Percentiles rank a stretch among this genome's conserved stretches.
phyloP scores from a whole-genome alignment of 1,139 yeast species.

The Geotrichum histeridarum region DNA sequence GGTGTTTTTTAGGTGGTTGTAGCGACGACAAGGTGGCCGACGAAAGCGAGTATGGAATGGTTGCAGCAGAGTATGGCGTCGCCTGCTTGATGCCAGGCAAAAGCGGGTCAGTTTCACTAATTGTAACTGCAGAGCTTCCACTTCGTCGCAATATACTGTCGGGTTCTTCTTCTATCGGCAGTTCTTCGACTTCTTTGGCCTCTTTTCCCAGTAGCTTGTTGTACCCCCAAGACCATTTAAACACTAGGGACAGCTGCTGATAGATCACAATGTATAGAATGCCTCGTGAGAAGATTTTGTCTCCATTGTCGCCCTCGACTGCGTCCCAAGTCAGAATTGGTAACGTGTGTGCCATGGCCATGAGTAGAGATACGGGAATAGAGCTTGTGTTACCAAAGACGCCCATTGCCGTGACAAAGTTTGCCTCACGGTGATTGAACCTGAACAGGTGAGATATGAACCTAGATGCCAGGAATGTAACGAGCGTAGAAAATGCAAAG shows the following conservation, averaged over 20 bases:
- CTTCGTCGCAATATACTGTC: constrained; percentile 5
- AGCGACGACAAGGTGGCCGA: neutral
- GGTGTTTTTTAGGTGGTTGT: neutral
- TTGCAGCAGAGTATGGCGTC: neutral
- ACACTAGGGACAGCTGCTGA: constrained; percentile 79
- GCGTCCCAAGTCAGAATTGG: constrained; percentile 75
- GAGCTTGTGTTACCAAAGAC: constrained; percentile 76
- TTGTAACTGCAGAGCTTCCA: neutral
- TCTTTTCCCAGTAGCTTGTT: constrained; percentile 61
- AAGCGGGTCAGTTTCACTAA: constrained; percentile 9
- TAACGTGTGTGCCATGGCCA: constrained; percentile 64
- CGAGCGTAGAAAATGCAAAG: constrained; percentile 58
- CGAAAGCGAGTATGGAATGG: neutral
- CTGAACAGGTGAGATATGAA: constrained; percentile 45
- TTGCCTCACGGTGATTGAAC: constrained; percentile 60
- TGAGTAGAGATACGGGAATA: constrained; percentile 59
- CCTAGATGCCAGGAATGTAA: constrained; percentile 53
- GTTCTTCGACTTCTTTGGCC: constrained; percentile 21
- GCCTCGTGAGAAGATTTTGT: constrained; percentile 75
- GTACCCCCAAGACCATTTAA: constrained; percentile 92
- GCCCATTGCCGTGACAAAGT: constrained; percentile 84
- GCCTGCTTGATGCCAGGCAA: neutral
- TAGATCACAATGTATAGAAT: constrained; percentile 69
- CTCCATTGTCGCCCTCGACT: constrained; percentile 57
- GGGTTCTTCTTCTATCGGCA: constrained; percentile 14